A percentile compares a stretch with the other conserved stretches of the same genome.
phyloP scores from a whole-genome alignment of 345 rosid genomes.

The Pugionium dolabratum region DNA sequence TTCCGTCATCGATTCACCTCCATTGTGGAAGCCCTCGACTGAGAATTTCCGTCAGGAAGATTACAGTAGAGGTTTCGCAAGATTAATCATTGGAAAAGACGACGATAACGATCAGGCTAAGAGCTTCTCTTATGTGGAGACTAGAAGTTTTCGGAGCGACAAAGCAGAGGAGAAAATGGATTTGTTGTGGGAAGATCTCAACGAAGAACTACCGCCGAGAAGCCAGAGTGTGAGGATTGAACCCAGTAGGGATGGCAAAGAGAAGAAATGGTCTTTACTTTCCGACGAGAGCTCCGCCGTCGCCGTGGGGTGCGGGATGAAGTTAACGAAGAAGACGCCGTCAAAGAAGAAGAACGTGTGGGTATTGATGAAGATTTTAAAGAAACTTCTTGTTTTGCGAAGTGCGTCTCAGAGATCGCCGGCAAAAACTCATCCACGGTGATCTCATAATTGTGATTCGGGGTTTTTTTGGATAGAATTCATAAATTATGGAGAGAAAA shows the following conservation, averaged over 20 bases:
- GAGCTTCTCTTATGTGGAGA: conserved; percentile 46
- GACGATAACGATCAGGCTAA: conserved; percentile 27
- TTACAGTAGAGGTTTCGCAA: conserved; percentile 1
- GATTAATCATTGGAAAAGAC: conserved; percentile 16
- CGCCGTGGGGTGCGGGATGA: conserved; percentile 41
- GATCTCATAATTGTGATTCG: conserved; percentile 13
- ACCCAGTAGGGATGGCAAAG: background rate
- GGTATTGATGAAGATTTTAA: conserved; percentile 52
- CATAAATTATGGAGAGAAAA: conserved; percentile 15
- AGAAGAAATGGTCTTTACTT: conserved; percentile 19
- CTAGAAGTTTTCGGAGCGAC: conserved; percentile 28
- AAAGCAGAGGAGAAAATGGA: conserved; percentile 69
- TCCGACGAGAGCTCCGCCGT: conserved; percentile 23
- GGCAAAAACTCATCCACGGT: conserved; percentile 42
- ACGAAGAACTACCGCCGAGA: conserved; percentile 48
- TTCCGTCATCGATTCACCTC: conserved; percentile 62
- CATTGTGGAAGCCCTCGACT: conserved; percentile 61
- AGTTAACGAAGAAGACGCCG: conserved; percentile 32
- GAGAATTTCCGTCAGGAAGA: conserved; percentile 35
- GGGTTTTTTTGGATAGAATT: conserved; percentile 8
- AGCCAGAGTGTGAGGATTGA: conserved; percentile 33
- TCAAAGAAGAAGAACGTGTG: conserved; percentile 41
- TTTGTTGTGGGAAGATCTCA: conserved; percentile 85
- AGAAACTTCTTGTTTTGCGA: conserved; percentile 58
- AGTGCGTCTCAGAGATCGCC: conserved; percentile 40